Evolutionary conservation across 2,329 filamentous ascomycete species (phyloP), one percentile per base, ranked within the genome.

Genomic region (Monilinia polystroma): DNA sequence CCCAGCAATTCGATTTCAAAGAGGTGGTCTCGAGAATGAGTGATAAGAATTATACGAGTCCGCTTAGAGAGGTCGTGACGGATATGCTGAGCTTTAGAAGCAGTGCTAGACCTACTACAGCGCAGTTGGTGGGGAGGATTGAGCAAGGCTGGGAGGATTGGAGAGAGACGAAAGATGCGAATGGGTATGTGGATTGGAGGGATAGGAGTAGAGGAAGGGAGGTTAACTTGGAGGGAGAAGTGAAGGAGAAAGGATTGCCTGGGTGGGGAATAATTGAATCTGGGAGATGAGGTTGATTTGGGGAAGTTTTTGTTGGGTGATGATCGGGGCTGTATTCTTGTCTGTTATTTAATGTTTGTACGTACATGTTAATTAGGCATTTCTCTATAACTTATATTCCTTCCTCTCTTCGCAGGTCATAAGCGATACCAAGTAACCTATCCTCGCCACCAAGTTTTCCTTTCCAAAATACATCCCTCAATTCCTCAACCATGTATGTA

Each of bases 401-500:
- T n/a, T 59, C 43, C 20, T 10, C 20, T 10, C 29, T 32, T 51
- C 20, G 12, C n/a, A 10, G n/a, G 11, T 51, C 20, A 23, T 23
- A 20, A 23, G 8, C 10, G 8, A n/a, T n/a, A 47, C 8, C 18
- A 49, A 10, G 18, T n/a, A 7, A 23, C 26, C 8, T 47, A 32
- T 18, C 29, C 26, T 47, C n/a, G 43, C 16, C 49, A 20, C 18
- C 32, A 14, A 8, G 2, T 5, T 26, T 60, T 45, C 47, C 32
- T 43, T 18, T 54, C 16, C 23, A 68, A 70, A 74, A 75, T 23
- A 64, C 68, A 35, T 68, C 66, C 32, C 67, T 71, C 67, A 75
- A 63, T 29, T 66, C 58, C 57, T 73, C 70, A 62, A 72, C 69
- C 71, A 74, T 75, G 63, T 57, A 71, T 0, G 80, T 82, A 67